Evolutionary conservation across 352 stramenopile species (phyloP), one percentile per base, ranked within the genome.

Genomic region (Globisporangium cystogenes): DNA sequence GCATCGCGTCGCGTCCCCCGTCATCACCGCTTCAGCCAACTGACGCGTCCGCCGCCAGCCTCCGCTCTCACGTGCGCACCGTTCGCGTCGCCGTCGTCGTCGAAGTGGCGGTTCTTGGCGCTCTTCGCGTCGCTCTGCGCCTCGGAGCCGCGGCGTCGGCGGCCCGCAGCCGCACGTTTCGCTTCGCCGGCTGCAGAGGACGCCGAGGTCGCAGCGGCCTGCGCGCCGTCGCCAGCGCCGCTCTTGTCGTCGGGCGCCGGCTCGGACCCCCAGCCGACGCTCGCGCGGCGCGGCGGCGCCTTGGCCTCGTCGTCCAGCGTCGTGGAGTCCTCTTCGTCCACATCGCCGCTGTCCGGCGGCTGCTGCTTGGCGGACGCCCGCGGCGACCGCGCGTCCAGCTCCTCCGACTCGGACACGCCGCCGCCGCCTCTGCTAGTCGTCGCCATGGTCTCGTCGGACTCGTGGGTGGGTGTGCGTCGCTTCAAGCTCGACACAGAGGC

Each of bases 31-130:
- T 41, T n/a, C 36, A 41, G 18, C 14, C 36, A 18, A 16, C 5
- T n/a, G 23, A 3, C n/a, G n/a, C n/a, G n/a, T n/a, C n/a, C n/a
- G n/a, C n/a, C n/a, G n/a, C n/a, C n/a, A n/a, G n/a, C n/a, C n/a
- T n/a, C n/a, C n/a, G n/a, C n/a, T n/a, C n/a, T n/a, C n/a, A n/a
- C n/a, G n/a, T n/a, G 24, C 35, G 48, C 58, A 82, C 80, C 76
- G 16, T 68, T 88, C 0, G 68, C 72, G 42, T 87, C 76, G 27
- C 74, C 62, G 36, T 87, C 80, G 18, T 90, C 80, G 53, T 88
- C 80, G 37, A 90, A 90, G 51, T 90, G 77, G 12, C 74, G 73
- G 48, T 87, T 88, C 60, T 82, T 87, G 24, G 50, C 24, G 3
- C 48, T 55, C 50, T 82, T 80, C 53, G 68, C 70, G 26, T 75